Evolutionary conservation across 139 green algal genomes (phyloP).

Genomic region (Volvox reticuliferus): DNA sequence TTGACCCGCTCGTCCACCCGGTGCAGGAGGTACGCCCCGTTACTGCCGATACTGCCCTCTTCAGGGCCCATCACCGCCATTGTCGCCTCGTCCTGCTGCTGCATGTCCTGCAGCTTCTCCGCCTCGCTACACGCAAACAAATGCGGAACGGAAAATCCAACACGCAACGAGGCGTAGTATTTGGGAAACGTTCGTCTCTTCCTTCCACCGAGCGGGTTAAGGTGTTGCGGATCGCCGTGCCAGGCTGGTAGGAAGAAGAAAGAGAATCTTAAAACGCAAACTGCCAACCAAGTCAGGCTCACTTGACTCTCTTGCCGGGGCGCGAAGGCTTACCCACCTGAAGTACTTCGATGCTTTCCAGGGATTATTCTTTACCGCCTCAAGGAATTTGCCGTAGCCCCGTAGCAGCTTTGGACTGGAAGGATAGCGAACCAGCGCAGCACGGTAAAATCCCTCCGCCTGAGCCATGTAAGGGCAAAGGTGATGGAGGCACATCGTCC

Average conservation of each 20-base stretch:
- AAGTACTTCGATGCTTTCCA: conserved; percentile 58
- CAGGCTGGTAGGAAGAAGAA: no score
- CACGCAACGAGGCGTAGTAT: no score
- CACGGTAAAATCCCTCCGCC: conserved; percentile 27
- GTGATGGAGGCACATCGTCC: no score
- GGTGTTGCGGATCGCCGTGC: no score
- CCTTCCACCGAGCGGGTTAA: no score
- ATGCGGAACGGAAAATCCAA: no score
- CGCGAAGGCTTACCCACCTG: not conserved
- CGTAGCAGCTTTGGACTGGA: conserved; percentile 48
- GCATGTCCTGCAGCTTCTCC: conserved; percentile 45
- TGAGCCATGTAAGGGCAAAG: not conserved
- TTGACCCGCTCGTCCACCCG: conserved; percentile 55
- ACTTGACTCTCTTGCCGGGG: no score
- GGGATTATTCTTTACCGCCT: conserved; percentile 60
- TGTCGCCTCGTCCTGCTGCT: conserved; percentile 46
- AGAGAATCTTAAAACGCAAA: no score
- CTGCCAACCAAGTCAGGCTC: no score
- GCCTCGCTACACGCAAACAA: conserved; percentile 24
- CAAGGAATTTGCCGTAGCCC: conserved; percentile 56
- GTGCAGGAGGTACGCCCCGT: conserved; percentile 15
- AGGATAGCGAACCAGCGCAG: conserved; percentile 32
- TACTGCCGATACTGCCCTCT: conserved; percentile 15
- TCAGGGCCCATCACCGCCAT: conserved; percentile 32
- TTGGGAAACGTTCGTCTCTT: no score